Percentiles rank a stretch among this genome's conserved stretches.
Evolutionary conservation across 2,329 filamentous ascomycete species (phyloP).

Genomic region (Gaeumannomyces sp.): DNA sequence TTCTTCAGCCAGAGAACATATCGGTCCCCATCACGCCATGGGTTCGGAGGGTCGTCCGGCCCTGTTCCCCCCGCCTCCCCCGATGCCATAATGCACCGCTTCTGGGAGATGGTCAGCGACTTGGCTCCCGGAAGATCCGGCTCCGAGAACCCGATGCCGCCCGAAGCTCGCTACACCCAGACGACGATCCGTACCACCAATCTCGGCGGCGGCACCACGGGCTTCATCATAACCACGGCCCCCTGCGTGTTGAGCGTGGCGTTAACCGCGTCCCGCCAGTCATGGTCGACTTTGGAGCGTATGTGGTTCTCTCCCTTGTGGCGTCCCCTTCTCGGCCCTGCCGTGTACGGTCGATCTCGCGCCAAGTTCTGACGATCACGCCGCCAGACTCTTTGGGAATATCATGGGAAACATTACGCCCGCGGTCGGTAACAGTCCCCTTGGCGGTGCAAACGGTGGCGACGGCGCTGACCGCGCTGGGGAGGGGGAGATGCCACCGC

Average conservation of each 20-base stretch:
- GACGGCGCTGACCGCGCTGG: conserved; percentile 18
- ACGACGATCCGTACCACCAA: no score
- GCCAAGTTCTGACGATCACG: no score
- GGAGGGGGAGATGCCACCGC: conserved; percentile 14
- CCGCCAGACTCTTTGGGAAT: conserved; percentile 41
- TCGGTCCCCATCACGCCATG: conserved; percentile 8
- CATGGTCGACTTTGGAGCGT: no score
- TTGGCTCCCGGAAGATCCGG: no score
- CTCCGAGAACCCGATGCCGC: no score
- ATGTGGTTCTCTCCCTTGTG: no score
- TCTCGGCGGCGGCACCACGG: no score
- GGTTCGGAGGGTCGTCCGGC: conserved; percentile 5
- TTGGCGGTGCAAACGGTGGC: conserved; percentile 14
- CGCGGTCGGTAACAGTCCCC: conserved; percentile 21
- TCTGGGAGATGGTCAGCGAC: conserved; percentile 34
- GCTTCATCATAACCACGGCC: conserved; percentile 41
- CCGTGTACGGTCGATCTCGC: no score
- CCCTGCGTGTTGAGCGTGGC: no score
- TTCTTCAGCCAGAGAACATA: conserved; percentile 31
- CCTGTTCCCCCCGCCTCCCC: conserved; percentile 21
- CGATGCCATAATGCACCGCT: conserved; percentile 34
- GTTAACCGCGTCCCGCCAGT: no score
- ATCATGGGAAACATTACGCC: conserved; percentile 30
- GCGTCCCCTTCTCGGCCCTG: no score
- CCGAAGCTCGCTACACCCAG: no score